Percentiles rank a stretch among this genome's conserved stretches.
phyloP scores from a whole-genome alignment of 1,284 basidiomycete genomes.

The Coriolopsis trogii region DNA sequence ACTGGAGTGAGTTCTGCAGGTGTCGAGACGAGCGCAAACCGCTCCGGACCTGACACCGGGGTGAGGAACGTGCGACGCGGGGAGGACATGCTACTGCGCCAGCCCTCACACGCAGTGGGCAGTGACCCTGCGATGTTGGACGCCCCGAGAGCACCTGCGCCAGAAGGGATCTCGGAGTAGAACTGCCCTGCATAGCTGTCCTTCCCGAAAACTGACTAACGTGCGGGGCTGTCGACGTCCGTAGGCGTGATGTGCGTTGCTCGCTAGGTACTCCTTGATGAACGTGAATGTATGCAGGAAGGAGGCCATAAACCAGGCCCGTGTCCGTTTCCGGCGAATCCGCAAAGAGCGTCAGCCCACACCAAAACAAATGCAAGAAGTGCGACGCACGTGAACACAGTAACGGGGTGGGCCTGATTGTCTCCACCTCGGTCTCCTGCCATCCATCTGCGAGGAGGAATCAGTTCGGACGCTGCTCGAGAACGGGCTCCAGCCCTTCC shows the following conservation, averaged over 20 bases:
- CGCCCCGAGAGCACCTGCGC: conserved; percentile 16
- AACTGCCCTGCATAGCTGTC: conserved; percentile 25
- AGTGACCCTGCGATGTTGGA: conserved; percentile 12
- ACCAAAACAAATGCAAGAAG: not conserved
- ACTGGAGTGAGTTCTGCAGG: conserved; percentile 12
- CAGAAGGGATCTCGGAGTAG: conserved; percentile 15
- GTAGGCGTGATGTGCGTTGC: conserved; percentile 31
- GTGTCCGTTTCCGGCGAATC: conserved; percentile 73
- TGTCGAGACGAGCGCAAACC: conserved; percentile 15
- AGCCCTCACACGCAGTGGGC: conserved; percentile 20
- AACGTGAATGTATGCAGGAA: conserved; percentile 77
- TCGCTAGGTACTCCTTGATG: conserved; percentile 78
- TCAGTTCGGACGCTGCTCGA: conserved; percentile 98
- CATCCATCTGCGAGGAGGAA: conserved; percentile 82
- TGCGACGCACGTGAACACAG: conserved; percentile 32
- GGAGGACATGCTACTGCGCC: conserved; percentile 20
- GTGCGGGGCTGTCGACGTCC: conserved; percentile 10
- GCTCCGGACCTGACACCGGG: conserved; percentile 4
- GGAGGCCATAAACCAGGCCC: conserved; percentile 88
- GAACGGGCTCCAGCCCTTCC: conserved; percentile 78
- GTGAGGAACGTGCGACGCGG: conserved; percentile 17
- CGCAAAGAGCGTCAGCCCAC: conserved; percentile 27
- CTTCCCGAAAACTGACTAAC: conserved; percentile 18
- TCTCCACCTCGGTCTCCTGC: conserved; percentile 91
- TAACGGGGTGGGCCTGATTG: conserved; percentile 59